Percentiles rank a stretch among this genome's conserved stretches.
These are phyloP conservation scores for Cardamine occulta DNA, from an alignment of 345 rosid genomes.

Conservation along the genomic window DNA sequence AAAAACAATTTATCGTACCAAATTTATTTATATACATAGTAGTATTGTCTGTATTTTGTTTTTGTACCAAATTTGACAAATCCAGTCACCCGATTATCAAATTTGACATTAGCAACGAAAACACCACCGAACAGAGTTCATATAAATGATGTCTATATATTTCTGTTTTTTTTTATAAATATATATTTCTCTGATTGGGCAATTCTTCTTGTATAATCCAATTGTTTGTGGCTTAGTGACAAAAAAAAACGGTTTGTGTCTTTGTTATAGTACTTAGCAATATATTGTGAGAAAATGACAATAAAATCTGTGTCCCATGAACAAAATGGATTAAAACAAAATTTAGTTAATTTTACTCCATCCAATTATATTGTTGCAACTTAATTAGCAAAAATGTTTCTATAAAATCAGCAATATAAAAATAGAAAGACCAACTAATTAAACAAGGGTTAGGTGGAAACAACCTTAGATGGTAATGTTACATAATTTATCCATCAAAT, in stretches of 20 bases:
- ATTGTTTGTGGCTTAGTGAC: not conserved
- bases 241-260: not conserved
- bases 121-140: not conserved
- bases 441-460: conserved; percentile 30
- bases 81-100: conserved; percentile 15
- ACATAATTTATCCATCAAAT: not conserved
- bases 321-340: not conserved
- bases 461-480: conserved; percentile 4
- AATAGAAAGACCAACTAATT: conserved; percentile 21
- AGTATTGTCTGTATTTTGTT: too few relatives aligned
- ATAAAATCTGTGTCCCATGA: not conserved
- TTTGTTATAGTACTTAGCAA: not conserved
- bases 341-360: not conserved
- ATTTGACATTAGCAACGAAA: conserved; percentile 11
- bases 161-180: not conserved
- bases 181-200: not conserved
- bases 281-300: not conserved
- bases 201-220: not conserved
- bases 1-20: not conserved
- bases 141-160: not conserved
- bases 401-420: not conserved
- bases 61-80: conserved; percentile 18
- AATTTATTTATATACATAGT: too few relatives aligned
- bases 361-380: not conserved
- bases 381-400: not conserved